Evolutionary conservation across 2,329 filamentous ascomycete genomes (phyloP), one percentile per base, ranked within the genome.

Genomic region (Podosphaera xanthii): DNA sequence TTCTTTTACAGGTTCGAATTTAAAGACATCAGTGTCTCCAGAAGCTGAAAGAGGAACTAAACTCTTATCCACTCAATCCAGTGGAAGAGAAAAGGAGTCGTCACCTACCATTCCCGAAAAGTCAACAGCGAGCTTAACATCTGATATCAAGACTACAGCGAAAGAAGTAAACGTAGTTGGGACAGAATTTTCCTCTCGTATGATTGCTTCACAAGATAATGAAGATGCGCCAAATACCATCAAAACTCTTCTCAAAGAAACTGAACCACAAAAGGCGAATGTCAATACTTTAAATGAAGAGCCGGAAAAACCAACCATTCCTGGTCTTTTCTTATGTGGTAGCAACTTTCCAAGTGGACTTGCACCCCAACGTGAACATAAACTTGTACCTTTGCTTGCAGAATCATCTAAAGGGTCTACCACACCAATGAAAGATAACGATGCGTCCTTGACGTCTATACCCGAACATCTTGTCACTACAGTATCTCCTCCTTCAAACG

Each of bases 241-340:
- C 22, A 46, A 46, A 3, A 22, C 22, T 22, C 22, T 22, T 22
- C 22, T 22, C 22, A 22, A 22, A 22, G 22, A 22, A 22, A 22
- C 22, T 22, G 2, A 46, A 22, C 31, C 54, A 5, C 14, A 53
- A 36, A 53, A 46, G 10, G 10, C 42, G 10, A 46, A 10, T 46
- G 42, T n/a, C 10, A 10, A 12, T 10, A 2, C 42, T 46, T 10
- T 4, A 10, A 12, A 10, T 2, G 42, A 46, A n/a, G 42, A 46
- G 22, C 22, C 42, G 10, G 42, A 46, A n/a, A 46, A 46, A 40
- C 54, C 58, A 49, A 36, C 42, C 8, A 60, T 60, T n/a, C 59
- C 59, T 36, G 59, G 57, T 12, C 52, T 60, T 14, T 60, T 59
- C 35, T 57, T 46, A 12, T 44, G 57, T 33, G 22, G 38, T 34